Percentiles rank a stretch among this genome's conserved stretches.
Conservation (phyloP, 2,329 filamentous ascomycete genomes). For the Ophiocordyceps sinensis region DNA sequence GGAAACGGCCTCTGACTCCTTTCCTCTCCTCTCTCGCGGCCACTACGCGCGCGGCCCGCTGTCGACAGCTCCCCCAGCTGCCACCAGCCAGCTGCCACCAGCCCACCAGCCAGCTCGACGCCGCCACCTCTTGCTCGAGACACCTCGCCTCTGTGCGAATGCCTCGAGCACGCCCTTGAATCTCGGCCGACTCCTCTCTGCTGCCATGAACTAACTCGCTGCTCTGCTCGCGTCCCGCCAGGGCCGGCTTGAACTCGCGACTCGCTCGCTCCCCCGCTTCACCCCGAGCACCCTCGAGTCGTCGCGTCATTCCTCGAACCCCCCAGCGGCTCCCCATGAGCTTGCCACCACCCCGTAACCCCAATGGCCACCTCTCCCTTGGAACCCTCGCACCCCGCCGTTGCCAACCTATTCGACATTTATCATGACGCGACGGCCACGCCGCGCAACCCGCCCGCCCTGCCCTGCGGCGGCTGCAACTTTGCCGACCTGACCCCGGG, state of each 20-base stretch:
- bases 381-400: conserved; percentile 25
- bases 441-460: too few species aligned
- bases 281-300: background rate
- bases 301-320: background rate
- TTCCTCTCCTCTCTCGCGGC: background rate
- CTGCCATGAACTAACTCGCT: conserved; percentile 20
- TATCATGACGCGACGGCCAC: conserved; percentile 31
- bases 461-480: conserved; percentile 35
- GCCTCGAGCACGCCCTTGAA: too few species aligned
- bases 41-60: background rate
- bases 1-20: background rate
- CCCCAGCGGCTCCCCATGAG: background rate
- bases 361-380: conserved; percentile 39
- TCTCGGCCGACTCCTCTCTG: conserved; percentile 1
- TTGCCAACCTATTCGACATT: conserved; percentile 38
- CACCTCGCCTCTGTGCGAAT: too few species aligned
- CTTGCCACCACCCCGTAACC: conserved; percentile 4
- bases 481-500: conserved; percentile 39
- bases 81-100: background rate
- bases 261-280: background rate
- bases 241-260: conserved; percentile 15
- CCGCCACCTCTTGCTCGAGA: background rate
- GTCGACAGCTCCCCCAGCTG: background rate
- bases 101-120: background rate
- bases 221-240: conserved; percentile 18